Percentiles rank a stretch among this genome's conserved stretches.
phyloP scores from a whole-genome alignment of 495 filamentous ascomycete genomes.

The Apodospora peruviana region DNA sequence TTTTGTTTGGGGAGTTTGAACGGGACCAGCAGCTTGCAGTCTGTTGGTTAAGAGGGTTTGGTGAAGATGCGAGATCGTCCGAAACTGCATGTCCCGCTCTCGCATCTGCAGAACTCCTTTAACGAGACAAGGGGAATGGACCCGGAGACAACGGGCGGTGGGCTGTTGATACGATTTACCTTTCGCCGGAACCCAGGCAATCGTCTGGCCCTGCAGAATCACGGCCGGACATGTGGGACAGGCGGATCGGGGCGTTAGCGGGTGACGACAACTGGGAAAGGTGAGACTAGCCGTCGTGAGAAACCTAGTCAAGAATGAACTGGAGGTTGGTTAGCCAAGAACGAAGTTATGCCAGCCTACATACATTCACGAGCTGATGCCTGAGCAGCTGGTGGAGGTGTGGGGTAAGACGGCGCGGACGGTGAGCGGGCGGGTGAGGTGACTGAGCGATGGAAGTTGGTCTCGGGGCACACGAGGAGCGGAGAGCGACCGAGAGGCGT shows the following conservation, averaged over 20 bases:
- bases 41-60: neutral
- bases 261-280: neutral
- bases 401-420: conserved; percentile 1
- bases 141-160: neutral
- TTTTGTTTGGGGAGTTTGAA: neutral
- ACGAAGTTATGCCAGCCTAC: neutral
- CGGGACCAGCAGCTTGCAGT: neutral
- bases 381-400: neutral
- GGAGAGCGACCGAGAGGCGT: neutral
- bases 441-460: neutral
- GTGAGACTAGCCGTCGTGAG: neutral
- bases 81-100: conserved; percentile 14
- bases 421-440: neutral
- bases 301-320: neutral
- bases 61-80: conserved; percentile 9
- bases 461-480: neutral
- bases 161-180: neutral
- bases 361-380: neutral
- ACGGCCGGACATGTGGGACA: neutral
- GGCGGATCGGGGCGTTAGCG: neutral
- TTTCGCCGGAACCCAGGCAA: neutral
- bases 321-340: neutral
- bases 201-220: neutral
- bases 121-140: neutral
- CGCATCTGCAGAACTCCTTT: conserved; percentile 11